Evolutionary conservation across 345 rosid species (phyloP).

Genomic region (Combretum micranthum): DNA sequence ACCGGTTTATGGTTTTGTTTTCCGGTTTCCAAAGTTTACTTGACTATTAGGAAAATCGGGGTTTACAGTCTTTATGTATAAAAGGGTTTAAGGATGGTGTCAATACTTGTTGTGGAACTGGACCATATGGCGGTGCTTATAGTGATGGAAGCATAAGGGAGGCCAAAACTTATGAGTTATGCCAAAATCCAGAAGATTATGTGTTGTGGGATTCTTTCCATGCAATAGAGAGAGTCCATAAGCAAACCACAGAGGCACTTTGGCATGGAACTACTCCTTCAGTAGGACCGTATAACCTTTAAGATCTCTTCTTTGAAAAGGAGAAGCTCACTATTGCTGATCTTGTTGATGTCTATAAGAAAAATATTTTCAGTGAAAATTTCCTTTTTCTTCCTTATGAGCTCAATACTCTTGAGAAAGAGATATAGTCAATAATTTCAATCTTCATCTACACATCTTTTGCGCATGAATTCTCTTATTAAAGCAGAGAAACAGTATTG

Average conservation of each 20-base stretch:
- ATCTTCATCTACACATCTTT: too few relatives aligned
- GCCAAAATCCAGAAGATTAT: constrained; percentile 24
- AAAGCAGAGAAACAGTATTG: too few relatives aligned
- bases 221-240: constrained; percentile 34
- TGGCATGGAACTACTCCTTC: constrained; percentile 14
- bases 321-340: constrained; percentile 29
- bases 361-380: constrained; percentile 7
- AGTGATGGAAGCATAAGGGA: constrained; percentile 35
- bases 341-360: constrained; percentile 21
- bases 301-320: constrained; percentile 23
- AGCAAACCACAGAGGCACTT: constrained; percentile 28
- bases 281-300: constrained; percentile 30
- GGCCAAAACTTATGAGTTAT: constrained; percentile 18
- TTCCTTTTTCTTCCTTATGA: too few relatives aligned
- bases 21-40: too few relatives aligned
- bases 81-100: constrained; percentile 41
- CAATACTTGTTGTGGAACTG: constrained; percentile 43
- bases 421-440: too few relatives aligned
- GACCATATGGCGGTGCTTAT: constrained; percentile 27
- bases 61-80: background rate
- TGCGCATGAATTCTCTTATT: too few relatives aligned
- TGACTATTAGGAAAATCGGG: too few relatives aligned
- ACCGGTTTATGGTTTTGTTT: too few relatives aligned
- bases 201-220: constrained; percentile 59
- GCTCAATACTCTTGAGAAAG: too few relatives aligned